Percentiles rank a stretch among this genome's conserved stretches.
These are phyloP conservation scores for Sporobolus alterniflorus DNA, from an alignment of 202 grass and related monocot species.

Conservation along the genomic window DNA sequence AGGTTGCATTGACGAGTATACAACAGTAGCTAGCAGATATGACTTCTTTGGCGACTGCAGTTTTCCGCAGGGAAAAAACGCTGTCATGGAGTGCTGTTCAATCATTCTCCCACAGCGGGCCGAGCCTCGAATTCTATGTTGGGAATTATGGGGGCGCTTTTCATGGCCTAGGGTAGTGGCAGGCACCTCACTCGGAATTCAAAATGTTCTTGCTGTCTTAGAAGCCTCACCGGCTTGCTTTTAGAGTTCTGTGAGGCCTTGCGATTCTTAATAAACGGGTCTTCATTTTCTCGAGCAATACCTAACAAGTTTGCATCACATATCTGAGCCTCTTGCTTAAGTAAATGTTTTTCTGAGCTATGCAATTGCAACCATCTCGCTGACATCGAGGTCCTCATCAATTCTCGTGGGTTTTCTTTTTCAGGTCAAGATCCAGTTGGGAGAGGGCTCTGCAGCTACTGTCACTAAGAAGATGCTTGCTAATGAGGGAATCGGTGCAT, in stretches of 20 bases:
- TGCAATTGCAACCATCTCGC: too few relatives aligned
- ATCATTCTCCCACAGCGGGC: background rate
- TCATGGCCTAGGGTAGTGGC: background rate
- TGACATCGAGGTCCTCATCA: background rate
- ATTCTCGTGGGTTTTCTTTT: background rate
- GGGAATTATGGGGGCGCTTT: background rate
- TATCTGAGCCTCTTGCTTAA: background rate
- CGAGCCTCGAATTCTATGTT: background rate
- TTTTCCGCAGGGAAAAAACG: background rate
- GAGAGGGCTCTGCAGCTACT: constrained; percentile 52
- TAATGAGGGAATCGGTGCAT: constrained; percentile 48
- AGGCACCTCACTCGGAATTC: background rate
- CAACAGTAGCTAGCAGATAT: background rate
- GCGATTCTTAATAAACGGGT: background rate
- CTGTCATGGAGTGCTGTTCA: background rate
- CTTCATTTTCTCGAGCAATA: background rate
- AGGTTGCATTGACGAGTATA: background rate
- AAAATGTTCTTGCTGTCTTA: too few relatives aligned
- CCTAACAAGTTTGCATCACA: background rate
- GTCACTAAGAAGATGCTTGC: constrained; percentile 69
- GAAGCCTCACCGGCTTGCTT: too few relatives aligned
- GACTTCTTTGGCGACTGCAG: background rate
- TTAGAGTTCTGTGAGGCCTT: background rate
- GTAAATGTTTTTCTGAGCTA: background rate
- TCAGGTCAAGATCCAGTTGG: constrained; percentile 69